Evolutionary conservation across 192 early-diverging fungal genomes (phyloP).

Genomic region (Phycomyces blakesleeanus): DNA sequence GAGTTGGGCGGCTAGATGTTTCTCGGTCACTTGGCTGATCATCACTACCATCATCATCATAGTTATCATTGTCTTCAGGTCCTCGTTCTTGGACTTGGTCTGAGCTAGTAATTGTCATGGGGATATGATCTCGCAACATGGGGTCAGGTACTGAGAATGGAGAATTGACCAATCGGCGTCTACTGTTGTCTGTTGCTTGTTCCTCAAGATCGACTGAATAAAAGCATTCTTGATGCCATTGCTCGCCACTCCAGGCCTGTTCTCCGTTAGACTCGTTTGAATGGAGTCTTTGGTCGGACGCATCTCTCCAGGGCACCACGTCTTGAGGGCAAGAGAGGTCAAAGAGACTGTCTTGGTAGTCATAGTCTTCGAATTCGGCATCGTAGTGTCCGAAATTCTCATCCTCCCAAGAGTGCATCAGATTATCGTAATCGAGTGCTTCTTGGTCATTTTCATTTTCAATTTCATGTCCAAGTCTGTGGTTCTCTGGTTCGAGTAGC

Average conservation of each 20-base stretch:
- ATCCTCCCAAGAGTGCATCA: not conserved
- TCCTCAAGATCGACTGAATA: too few species aligned
- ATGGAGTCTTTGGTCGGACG: not conserved
- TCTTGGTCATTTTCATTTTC: too few species aligned
- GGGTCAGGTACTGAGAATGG: too few species aligned
- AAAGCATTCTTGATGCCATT: too few species aligned
- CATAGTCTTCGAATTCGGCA: conserved; percentile 8
- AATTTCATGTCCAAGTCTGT: too few species aligned
- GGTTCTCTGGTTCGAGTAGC: not conserved
- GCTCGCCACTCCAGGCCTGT: too few species aligned
- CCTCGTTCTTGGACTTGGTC: not conserved
- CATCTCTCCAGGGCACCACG: conserved; percentile 2
- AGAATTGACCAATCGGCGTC: too few species aligned
- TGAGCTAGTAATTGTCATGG: too few species aligned
- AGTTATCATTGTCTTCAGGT: not conserved
- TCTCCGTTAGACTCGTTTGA: too few species aligned
- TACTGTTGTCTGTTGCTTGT: too few species aligned
- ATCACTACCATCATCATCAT: not conserved
- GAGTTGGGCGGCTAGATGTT: not conserved
- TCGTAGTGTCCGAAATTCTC: conserved; percentile 2
- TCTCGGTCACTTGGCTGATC: not conserved
- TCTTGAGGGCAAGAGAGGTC: not conserved
- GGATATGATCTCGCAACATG: too few species aligned
- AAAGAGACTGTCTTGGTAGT: not conserved
- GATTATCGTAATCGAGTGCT: not conserved